Conservation (phyloP, 345 rosid species). For the Populus nigra region DNA sequence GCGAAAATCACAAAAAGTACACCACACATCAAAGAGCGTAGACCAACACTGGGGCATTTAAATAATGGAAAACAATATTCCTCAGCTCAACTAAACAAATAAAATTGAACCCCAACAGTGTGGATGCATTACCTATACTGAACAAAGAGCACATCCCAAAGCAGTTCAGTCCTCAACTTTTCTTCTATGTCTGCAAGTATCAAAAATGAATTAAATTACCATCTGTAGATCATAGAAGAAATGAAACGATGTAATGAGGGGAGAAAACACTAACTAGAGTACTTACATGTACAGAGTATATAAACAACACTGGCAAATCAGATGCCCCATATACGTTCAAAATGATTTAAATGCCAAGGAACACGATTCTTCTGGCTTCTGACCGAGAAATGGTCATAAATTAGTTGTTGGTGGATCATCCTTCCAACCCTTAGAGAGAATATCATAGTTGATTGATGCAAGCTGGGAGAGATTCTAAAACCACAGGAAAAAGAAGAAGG, state of each 20-base stretch:
- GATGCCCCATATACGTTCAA: constrained; percentile 23
- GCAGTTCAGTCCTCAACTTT: constrained; percentile 30
- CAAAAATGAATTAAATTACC: background rate
- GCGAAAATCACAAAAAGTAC: constrained; percentile 12
- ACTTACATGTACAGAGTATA: constrained; percentile 75
- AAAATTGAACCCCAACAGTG: constrained; percentile 26
- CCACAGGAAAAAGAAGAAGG: constrained; percentile 10
- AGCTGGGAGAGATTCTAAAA: constrained; percentile 89
- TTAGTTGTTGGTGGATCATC: constrained; percentile 60
- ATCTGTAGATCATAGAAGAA: background rate
- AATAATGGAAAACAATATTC: constrained; percentile 13
- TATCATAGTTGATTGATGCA: constrained; percentile 96
- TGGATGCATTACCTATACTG: constrained; percentile 27
- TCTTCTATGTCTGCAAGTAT: constrained; percentile 47
- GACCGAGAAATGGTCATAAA: constrained; percentile 26
- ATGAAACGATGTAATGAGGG: background rate
- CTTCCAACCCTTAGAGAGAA: constrained; percentile 95
- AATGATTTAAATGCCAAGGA: constrained; percentile 13
- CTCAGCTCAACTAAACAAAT: constrained; percentile 18
- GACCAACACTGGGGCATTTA: constrained; percentile 6
- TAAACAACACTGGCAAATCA: constrained; percentile 29
- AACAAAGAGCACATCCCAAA: constrained; percentile 34
- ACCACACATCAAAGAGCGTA: constrained; percentile 10
- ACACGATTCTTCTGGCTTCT: constrained; percentile 12
- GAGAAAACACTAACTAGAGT: background rate